Evolutionary conservation across 1,284 basidiomycete species (phyloP).

Genomic region (Moesziomyces sp.): DNA sequence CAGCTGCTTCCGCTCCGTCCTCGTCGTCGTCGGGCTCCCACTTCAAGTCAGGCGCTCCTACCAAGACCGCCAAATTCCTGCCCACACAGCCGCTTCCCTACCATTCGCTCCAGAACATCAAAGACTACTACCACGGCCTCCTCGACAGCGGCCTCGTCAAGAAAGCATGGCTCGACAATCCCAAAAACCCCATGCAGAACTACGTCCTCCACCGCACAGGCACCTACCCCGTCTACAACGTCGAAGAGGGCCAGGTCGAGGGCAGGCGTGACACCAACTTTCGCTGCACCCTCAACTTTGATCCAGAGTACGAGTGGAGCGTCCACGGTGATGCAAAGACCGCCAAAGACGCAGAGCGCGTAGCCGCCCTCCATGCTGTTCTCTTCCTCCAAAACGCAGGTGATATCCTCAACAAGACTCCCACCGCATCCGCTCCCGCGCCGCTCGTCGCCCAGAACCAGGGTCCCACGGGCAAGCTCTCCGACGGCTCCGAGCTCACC

Average conservation of each 20-base stretch:
- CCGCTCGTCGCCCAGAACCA: slow-evolving; percentile 43
- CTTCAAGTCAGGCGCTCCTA: slow-evolving; percentile 31
- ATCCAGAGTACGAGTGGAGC: slow-evolving; percentile 58
- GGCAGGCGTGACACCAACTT: slow-evolving; percentile 50
- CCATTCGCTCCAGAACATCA: slow-evolving; percentile 40
- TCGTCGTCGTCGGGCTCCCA: slow-evolving; percentile 13
- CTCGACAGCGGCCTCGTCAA: slow-evolving; percentile 49
- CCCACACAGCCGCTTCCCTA: slow-evolving; percentile 42
- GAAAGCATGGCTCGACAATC: slow-evolving; percentile 56
- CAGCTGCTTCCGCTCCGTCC: slow-evolving; percentile 4
- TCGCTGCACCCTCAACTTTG: slow-evolving; percentile 47
- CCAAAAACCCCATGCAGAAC: slow-evolving; percentile 56
- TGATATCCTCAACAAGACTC: slow-evolving; percentile 43
- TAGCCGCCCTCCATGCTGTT: slow-evolving; percentile 71
- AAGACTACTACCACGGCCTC: slow-evolving; percentile 46
- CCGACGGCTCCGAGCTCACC: slow-evolving; percentile 76
- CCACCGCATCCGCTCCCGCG: slow-evolving; percentile 68
- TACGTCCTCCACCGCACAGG: slow-evolving; percentile 52
- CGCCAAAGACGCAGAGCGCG: slow-evolving; percentile 78
- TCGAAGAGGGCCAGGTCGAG: slow-evolving; percentile 51
- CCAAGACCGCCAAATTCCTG: slow-evolving; percentile 42
- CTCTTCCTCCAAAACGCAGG: slow-evolving; percentile 47
- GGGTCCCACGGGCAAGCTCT: slow-evolving; percentile 69
- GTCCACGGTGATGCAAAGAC: slow-evolving; percentile 75
- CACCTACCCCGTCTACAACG: slow-evolving; percentile 39